These are phyloP conservation scores for Paecilomyces sp. DNA, from an alignment of 2,329 filamentous ascomycete genomes.

Conservation along the genomic window DNA sequence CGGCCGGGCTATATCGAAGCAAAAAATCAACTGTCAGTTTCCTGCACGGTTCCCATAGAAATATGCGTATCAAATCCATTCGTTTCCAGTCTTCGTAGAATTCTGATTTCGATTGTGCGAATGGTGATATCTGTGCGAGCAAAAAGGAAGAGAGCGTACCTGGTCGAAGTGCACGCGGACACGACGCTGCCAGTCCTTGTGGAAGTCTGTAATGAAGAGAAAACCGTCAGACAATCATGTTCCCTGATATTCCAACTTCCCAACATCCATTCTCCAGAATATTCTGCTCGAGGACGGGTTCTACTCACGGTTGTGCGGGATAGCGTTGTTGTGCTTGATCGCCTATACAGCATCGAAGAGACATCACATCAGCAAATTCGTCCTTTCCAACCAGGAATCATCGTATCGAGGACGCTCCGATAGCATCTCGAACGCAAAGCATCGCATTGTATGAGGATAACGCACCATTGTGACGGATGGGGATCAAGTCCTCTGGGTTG, in stretches of 20 bases:
- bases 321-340: conserved; percentile 99
- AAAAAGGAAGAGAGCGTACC: conserved; percentile 56
- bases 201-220: conserved; percentile 64
- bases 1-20: conserved; percentile 68
- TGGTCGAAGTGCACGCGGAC: conserved; percentile 99
- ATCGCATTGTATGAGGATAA: conserved; percentile 16
- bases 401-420: conserved; percentile 6
- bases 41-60: conserved; percentile 9
- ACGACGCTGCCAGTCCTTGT: conserved; percentile 99
- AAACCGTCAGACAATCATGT: conserved; percentile 19
- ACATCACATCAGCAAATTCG: conserved; percentile 17
- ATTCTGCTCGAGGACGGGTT: conserved; percentile 9
- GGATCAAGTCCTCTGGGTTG: conserved; percentile 42
- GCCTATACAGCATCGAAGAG: conserved; percentile 49
- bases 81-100: background rate
- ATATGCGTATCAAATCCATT: background rate
- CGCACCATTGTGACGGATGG: conserved; percentile 48
- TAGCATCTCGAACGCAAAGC: conserved; percentile 3
- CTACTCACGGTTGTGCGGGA: conserved; percentile 84
- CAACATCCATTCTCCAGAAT: conserved; percentile 12
- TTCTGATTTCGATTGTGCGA: background rate
- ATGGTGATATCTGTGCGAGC: background rate
- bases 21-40: conserved; percentile 17
- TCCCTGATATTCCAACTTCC: conserved; percentile 1
- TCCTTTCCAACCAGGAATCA: conserved; percentile 11